phyloP scores from a whole-genome alignment of 805 yeast genomes.

The Teunomyces gatunensis region DNA sequence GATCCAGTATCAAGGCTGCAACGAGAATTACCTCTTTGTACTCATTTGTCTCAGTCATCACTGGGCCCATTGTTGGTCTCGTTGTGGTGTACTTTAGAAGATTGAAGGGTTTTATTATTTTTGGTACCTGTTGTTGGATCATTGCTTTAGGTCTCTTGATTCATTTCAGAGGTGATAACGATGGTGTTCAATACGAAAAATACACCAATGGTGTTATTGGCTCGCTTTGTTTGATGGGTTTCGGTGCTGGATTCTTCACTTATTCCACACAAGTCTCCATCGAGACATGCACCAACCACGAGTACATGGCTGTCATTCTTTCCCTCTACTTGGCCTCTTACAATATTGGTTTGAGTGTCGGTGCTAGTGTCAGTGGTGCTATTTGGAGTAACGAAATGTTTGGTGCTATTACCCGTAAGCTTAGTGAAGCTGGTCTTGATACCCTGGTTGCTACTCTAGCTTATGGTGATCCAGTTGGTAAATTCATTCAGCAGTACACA shows the following conservation, averaged over 20 bases:
- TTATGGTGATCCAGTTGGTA: constrained; percentile 49
- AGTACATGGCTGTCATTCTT: constrained; percentile 60
- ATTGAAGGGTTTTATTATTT: constrained; percentile 57
- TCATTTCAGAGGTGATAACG: constrained; percentile 50
- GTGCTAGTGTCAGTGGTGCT: constrained; percentile 65
- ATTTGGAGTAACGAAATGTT: constrained; percentile 66
- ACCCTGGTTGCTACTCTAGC: constrained; percentile 42
- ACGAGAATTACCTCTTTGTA: constrained; percentile 60
- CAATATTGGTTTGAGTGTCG: constrained; percentile 63
- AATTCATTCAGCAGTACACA: constrained; percentile 44
- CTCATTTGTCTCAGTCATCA: constrained; percentile 62
- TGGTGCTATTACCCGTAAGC: constrained; percentile 33
- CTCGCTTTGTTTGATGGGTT: constrained; percentile 60
- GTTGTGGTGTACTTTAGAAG: constrained; percentile 48
- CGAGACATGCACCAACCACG: constrained; percentile 58
- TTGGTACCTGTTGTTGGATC: constrained; percentile 59
- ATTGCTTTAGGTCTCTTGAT: constrained; percentile 59
- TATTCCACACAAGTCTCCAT: constrained; percentile 62
- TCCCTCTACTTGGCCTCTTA: constrained; percentile 57
- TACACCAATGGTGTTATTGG: constrained; percentile 58
- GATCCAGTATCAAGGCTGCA: constrained; percentile 60
- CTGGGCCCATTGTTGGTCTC: constrained; percentile 59
- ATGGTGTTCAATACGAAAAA: constrained; percentile 30
- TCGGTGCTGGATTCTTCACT: constrained; percentile 73
- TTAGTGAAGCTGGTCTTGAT: constrained; percentile 24